Evolutionary conservation across 2,329 filamentous ascomycete genomes (phyloP).

Genomic region (Stachybotrys elegans): DNA sequence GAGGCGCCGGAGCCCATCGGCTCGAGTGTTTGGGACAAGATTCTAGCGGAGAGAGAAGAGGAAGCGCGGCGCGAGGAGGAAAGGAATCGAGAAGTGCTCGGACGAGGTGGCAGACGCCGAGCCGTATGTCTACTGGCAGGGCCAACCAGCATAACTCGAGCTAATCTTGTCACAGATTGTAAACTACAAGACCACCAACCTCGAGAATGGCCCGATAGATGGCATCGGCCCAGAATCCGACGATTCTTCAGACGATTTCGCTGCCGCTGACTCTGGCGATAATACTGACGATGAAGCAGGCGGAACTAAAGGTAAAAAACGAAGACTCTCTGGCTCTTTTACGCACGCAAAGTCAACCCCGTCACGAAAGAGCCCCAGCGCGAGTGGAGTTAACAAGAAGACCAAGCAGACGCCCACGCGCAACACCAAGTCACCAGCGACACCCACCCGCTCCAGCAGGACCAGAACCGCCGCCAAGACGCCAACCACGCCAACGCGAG

Average conservation of each 20-base stretch:
- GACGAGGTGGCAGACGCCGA: conserved; percentile 75
- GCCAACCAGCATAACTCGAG: not conserved
- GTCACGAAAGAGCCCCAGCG: conserved; percentile 17
- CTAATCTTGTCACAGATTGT: conserved; percentile 22
- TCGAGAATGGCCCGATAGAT: conserved; percentile 15
- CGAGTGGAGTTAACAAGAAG: conserved; percentile 26
- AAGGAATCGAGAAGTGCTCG: conserved; percentile 66
- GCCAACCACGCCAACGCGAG: too few species aligned
- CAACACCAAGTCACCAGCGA: not conserved
- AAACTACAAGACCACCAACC: conserved; percentile 26
- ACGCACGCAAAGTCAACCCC: conserved; percentile 17
- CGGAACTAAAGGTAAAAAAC: conserved; percentile 28
- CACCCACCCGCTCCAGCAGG: not conserved
- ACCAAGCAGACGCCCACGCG: conserved; percentile 20
- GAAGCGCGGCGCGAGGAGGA: conserved; percentile 70
- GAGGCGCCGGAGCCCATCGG: conserved; percentile 53
- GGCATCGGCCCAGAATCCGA: conserved; percentile 20
- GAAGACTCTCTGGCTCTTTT: conserved; percentile 15
- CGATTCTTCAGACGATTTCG: conserved; percentile 29
- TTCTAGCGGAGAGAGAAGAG: conserved; percentile 76
- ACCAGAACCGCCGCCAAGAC: not conserved
- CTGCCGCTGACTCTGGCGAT: conserved; percentile 20
- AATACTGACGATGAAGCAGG: conserved; percentile 24
- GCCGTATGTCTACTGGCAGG: conserved; percentile 28
- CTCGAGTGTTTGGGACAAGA: conserved; percentile 80